These are phyloP conservation scores for Trichomonascaceae sp. DNA, from an alignment of 1,139 yeast genomes.

Conservation along the genomic window DNA sequence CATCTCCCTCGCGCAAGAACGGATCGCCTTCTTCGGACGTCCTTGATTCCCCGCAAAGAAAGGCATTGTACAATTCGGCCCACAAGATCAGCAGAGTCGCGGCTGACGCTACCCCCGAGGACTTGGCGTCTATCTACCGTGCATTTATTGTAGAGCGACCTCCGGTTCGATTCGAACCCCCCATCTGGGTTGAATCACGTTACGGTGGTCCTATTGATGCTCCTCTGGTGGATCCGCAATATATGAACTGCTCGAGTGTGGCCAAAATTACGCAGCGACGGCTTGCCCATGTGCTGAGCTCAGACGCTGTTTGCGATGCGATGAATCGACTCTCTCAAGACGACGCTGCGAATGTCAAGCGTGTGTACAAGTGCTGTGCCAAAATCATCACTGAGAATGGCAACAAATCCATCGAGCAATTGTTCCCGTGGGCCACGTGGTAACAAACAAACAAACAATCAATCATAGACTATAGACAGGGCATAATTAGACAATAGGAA, in stretches of 20 bases:
- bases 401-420: too few relatives aligned
- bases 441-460: too few relatives aligned
- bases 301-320: neutral
- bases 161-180: neutral
- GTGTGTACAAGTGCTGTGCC: neutral
- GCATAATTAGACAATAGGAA: too few relatives aligned
- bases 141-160: neutral
- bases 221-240: neutral
- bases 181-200: neutral
- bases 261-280: neutral
- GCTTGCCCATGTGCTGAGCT: neutral
- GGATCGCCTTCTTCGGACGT: too few relatives aligned
- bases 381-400: too few relatives aligned
- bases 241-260: neutral
- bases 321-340: neutral
- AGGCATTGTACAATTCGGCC: too few relatives aligned
- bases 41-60: too few relatives aligned
- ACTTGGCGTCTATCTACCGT: neutral
- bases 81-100: too few relatives aligned
- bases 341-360: neutral
- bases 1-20: too few relatives aligned
- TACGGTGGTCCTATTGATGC: too few relatives aligned
- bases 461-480: too few relatives aligned
- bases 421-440: too few relatives aligned
- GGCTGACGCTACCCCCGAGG: neutral